Conservation (phyloP, 495 filamentous ascomycete genomes). For the Cercophora samala region DNA sequence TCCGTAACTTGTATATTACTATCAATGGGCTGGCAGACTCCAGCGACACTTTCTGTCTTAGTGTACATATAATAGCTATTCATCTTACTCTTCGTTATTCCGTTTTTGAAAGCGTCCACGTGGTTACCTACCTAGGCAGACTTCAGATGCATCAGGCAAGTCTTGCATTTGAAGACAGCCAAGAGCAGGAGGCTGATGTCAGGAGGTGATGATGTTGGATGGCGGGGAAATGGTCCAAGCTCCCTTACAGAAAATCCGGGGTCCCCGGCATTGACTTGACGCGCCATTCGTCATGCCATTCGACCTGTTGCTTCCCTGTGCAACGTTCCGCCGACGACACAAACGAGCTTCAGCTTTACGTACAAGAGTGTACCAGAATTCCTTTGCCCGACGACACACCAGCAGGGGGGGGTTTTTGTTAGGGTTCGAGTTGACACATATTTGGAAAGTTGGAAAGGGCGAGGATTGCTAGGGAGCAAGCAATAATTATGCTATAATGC, state of each 20-base stretch:
- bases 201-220: background rate
- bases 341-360: background rate
- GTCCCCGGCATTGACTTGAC: background rate
- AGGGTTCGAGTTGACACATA: background rate
- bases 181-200: background rate
- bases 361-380: background rate
- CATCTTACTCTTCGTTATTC: background rate
- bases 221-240: background rate
- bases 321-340: background rate
- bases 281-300: background rate
- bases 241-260: background rate
- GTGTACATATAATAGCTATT: background rate
- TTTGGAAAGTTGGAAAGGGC: background rate
- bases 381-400: background rate
- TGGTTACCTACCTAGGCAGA: background rate
- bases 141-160: background rate
- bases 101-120: background rate
- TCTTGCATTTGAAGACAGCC: background rate
- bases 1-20: background rate
- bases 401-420: background rate
- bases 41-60: background rate
- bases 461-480: too few relatives aligned
- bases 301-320: background rate
- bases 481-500: constrained; percentile 13
- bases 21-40: background rate